These are phyloP conservation scores for Xylaria palmicola DNA, from an alignment of 495 filamentous ascomycete genomes.

Conservation along the genomic window DNA sequence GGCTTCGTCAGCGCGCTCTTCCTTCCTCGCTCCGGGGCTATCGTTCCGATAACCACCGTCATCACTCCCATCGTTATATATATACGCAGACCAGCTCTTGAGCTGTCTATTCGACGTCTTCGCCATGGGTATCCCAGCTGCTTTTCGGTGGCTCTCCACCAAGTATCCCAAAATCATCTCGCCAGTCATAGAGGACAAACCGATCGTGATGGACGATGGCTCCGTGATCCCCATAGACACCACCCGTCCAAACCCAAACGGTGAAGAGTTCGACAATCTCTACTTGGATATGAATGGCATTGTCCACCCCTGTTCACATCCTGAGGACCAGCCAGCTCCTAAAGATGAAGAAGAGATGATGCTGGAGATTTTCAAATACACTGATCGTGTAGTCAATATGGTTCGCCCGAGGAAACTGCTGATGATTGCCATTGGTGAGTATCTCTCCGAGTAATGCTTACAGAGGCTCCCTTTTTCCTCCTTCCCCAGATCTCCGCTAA, in stretches of 20 bases:
- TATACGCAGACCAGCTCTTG: neutral
- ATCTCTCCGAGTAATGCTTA: neutral
- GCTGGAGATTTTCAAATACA: conserved; percentile 95
- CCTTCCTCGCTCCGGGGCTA: neutral
- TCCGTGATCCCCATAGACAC: conserved; percentile 78
- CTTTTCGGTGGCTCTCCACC: conserved; percentile 90
- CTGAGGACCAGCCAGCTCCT: conserved; percentile 87
- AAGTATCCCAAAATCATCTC: conserved; percentile 97
- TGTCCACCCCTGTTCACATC: conserved; percentile 97
- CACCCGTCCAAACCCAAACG: conserved; percentile 88
- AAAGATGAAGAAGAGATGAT: conserved; percentile 99
- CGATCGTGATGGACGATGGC: conserved; percentile 73
- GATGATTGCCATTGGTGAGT: conserved; percentile 95
- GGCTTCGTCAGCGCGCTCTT: neutral
- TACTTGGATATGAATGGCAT: conserved; percentile 99
- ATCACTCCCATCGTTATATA: neutral
- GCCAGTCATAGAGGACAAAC: conserved; percentile 80
- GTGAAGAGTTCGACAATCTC: conserved; percentile 95
- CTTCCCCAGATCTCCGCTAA: conserved; percentile 33
- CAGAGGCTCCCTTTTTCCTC: neutral
- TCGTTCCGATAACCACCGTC: neutral
- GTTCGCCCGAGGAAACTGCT: conserved; percentile 91
- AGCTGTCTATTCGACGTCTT: conserved; percentile 10
- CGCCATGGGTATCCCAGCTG: conserved; percentile 91
- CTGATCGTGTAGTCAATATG: conserved; percentile 97